A percentile compares a stretch with the other conserved stretches of the same genome.
phyloP scores from a whole-genome alignment of 495 filamentous ascomycete species.

The Penicillium daleae region DNA sequence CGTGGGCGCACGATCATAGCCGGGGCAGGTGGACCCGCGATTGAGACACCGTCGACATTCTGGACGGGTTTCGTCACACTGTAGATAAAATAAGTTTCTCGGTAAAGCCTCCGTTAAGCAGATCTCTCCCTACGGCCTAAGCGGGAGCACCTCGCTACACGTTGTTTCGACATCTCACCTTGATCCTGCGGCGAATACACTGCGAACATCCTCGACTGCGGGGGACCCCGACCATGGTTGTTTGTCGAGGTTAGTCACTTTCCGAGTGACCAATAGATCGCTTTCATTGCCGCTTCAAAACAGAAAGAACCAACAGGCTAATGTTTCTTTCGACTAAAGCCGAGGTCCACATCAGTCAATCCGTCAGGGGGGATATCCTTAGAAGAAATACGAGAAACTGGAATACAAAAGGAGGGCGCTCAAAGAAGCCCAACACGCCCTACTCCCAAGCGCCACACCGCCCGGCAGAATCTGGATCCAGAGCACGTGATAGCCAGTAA shows the following conservation, averaged over 20 bases:
- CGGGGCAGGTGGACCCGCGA: neutral
- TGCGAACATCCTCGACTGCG: conserved; percentile 36
- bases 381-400: too few relatives aligned
- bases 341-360: neutral
- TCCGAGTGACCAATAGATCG: neutral
- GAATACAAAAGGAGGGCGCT: neutral
- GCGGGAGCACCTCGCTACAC: neutral
- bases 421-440: too few relatives aligned
- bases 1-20: conserved; percentile 1
- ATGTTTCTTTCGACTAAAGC: neutral
- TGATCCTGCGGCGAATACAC: conserved; percentile 34
- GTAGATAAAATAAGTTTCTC: neutral
- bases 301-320: neutral
- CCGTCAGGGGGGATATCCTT: neutral
- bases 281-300: neutral
- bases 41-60: neutral
- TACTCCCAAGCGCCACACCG: neutral
- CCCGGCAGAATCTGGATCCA: neutral
- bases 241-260: neutral
- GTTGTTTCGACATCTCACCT: conserved; percentile 13
- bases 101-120: too few relatives aligned
- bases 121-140: too few relatives aligned
- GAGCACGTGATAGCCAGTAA: neutral
- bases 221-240: conserved; percentile 42
- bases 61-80: conserved; percentile 3